Percentiles rank a stretch among this genome's conserved stretches.
These are phyloP conservation scores for Crepidotus variabilis DNA, from an alignment of 768 basidiomycete genomes.

Conservation along the genomic window DNA sequence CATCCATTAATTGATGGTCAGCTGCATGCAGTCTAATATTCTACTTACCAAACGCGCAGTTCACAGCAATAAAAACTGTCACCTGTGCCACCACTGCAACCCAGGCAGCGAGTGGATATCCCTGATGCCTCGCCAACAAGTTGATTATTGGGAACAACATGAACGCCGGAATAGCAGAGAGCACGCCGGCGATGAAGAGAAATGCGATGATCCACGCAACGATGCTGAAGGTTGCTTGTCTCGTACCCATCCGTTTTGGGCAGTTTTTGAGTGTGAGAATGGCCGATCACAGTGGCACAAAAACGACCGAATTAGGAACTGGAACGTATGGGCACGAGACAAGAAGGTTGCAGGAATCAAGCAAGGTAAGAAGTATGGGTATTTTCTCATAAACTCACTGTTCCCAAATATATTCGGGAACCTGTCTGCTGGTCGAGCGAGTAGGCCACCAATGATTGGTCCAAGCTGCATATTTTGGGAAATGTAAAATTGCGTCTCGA, in stretches of 20 bases:
- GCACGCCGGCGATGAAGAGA: slow-evolving; percentile 49
- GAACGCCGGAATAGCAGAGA: slow-evolving; percentile 49
- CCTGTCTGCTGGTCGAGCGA: slow-evolving; percentile 53
- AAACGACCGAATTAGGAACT: too few species aligned
- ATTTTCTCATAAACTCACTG: slow-evolving; percentile 43
- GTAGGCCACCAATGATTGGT: slow-evolving; percentile 55
- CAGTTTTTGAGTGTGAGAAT: too few species aligned
- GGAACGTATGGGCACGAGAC: too few species aligned
- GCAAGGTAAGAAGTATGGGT: slow-evolving; percentile 69
- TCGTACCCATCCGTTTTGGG: too few species aligned
- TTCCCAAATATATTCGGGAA: slow-evolving; percentile 46
- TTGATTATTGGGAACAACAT: slow-evolving; percentile 61
- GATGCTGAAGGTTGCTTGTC: slow-evolving; percentile 56
- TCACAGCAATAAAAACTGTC: slow-evolving; percentile 40
- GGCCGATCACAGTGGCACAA: too few species aligned
- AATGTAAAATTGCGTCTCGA: not conserved
- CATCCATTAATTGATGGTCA: not conserved
- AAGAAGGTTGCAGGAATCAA: slow-evolving; percentile 65
- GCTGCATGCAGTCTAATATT: not conserved
- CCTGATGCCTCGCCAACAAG: slow-evolving; percentile 45
- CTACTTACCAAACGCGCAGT: slow-evolving; percentile 54
- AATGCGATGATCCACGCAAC: slow-evolving; percentile 50
- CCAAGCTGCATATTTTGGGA: slow-evolving; percentile 32
- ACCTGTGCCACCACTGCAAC: slow-evolving; percentile 46
- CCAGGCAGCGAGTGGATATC: slow-evolving; percentile 47